Evolutionary conservation across 306 rosid genomes (phyloP).

Genomic region (Oxytropis ochrocephala): DNA sequence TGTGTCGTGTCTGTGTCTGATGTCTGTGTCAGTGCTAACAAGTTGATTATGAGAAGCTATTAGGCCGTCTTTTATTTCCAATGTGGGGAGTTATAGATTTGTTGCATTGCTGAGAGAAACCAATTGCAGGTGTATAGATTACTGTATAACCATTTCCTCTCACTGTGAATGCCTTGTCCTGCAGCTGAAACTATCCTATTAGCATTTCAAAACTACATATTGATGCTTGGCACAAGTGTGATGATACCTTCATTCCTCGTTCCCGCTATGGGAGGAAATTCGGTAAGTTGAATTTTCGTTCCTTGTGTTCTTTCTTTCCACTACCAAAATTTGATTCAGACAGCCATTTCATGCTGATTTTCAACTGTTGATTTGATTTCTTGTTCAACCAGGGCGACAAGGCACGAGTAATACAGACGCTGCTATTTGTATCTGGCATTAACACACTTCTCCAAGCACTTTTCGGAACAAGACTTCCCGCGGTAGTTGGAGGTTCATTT

Average conservation of each 20-base stretch:
- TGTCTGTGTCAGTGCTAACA: background rate
- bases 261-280: constrained; percentile 90
- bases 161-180: constrained; percentile 27
- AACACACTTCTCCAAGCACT: constrained; percentile 98
- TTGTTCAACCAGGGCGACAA: constrained; percentile 68
- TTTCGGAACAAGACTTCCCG: constrained; percentile 90
- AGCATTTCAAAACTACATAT: constrained; percentile 93
- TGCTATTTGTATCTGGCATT: constrained; percentile 86
- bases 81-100: background rate
- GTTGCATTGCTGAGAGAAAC: background rate
- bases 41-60: background rate
- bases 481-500: constrained; percentile 94
- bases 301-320: background rate
- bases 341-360: background rate
- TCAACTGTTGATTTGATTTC: constrained; percentile 15
- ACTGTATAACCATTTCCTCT: background rate
- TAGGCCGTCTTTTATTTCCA: background rate
- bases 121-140: background rate
- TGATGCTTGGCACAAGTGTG: constrained; percentile 93
- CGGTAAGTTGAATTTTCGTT: constrained; percentile 44
- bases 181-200: constrained; percentile 83
- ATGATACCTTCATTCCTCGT: constrained; percentile 83
- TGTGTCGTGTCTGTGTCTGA: too few species aligned
- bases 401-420: constrained; percentile 85
- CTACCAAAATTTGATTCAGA: background rate